These are phyloP conservation scores for Ustilago vetiveriae DNA, from an alignment of 1,284 basidiomycete genomes.

Conservation along the genomic window DNA sequence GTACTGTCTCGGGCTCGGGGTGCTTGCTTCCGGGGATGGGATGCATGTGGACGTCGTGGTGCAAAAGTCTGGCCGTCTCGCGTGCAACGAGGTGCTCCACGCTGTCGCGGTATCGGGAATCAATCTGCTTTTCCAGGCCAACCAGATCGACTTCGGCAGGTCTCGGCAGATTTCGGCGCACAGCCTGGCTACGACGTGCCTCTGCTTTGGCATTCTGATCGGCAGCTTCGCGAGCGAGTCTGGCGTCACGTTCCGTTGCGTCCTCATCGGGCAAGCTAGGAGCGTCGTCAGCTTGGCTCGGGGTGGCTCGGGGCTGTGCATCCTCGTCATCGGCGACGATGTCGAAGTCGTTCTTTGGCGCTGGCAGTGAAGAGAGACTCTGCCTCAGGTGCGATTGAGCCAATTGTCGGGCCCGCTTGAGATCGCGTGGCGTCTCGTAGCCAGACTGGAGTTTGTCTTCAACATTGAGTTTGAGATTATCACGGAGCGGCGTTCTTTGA, in stretches of 20 bases:
- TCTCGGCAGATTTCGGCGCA: conserved; percentile 85
- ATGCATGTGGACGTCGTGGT: conserved; percentile 87
- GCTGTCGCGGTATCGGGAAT: conserved; percentile 57
- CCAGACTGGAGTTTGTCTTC: conserved; percentile 31
- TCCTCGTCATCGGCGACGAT: conserved; percentile 77
- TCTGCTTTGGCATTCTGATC: conserved; percentile 79
- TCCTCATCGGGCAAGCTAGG: conserved; percentile 70
- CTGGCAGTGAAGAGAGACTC: conserved; percentile 85
- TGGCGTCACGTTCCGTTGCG: conserved; percentile 89
- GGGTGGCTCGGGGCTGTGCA: conserved; percentile 11
- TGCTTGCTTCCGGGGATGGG: conserved; percentile 85
- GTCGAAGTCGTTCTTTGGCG: conserved; percentile 97
- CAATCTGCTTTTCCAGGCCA: conserved; percentile 71
- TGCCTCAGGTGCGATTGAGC: conserved; percentile 74
- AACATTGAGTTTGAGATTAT: conserved; percentile 85
- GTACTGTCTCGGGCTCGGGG: conserved; percentile 78
- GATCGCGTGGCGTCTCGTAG: conserved; percentile 50
- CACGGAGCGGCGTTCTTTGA: conserved; percentile 89
- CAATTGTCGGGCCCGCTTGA: conserved; percentile 32
- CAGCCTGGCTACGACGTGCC: conserved; percentile 81
- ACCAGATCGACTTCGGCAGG: conserved; percentile 83
- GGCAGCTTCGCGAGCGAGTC: conserved; percentile 73
- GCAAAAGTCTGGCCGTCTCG: conserved; percentile 82
- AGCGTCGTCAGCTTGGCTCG: conserved; percentile 12
- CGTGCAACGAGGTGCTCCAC: conserved; percentile 78